Evolutionary conservation across 257 asterid genomes (phyloP), one percentile per base, ranked within the genome.

Genomic region (Parsonsia alboflavescens): DNA sequence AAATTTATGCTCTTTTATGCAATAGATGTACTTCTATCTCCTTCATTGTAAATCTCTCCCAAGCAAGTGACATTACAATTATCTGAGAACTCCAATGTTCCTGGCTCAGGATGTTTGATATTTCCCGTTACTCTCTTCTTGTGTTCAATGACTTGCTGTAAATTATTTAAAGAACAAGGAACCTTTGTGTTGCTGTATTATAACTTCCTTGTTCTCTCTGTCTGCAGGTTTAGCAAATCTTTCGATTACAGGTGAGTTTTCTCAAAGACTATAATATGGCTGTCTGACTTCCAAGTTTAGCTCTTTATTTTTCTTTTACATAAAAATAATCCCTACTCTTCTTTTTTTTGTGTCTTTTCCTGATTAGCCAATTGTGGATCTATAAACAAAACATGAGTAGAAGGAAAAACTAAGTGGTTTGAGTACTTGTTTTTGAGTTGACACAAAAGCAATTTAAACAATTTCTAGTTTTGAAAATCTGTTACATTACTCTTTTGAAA

Each of bases 191-290:
- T 48, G 73, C 61, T 50, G 44, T 54, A 49, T 10, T 49, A 15
- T 82, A 71, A 33, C 76, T 63, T 65, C 36, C 39, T 78, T 67
- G 65, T 54, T 48, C 79, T 73, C 81, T 53, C 26, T 78, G 58
- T 73, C 65, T 88, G 87, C 95, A 93, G 98, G 98, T 66, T 87
- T 93, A 89, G 90, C 92, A 19, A 93, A 93, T 83, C 97, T 93
- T 68, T 86, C 98, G 42, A 73, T 90, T 73, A 73, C 89, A 76
- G 98, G 98, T 93, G 84, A 52, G 79, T 73, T 79, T 66, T 53
- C 53, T 17, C 68, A 57, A 10, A 22, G 67, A 42, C 72, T 66
- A 71, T 26, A 24, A 28, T 15, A 28, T 39, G 30, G 26, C 71
- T 42, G 70, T 36, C 72, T 69, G 30, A 49, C 53, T 3, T 2